Base-by-base conservation (phyloP, 2,329 filamentous ascomycete genomes). In the Ceratocystis papillata region DNA sequence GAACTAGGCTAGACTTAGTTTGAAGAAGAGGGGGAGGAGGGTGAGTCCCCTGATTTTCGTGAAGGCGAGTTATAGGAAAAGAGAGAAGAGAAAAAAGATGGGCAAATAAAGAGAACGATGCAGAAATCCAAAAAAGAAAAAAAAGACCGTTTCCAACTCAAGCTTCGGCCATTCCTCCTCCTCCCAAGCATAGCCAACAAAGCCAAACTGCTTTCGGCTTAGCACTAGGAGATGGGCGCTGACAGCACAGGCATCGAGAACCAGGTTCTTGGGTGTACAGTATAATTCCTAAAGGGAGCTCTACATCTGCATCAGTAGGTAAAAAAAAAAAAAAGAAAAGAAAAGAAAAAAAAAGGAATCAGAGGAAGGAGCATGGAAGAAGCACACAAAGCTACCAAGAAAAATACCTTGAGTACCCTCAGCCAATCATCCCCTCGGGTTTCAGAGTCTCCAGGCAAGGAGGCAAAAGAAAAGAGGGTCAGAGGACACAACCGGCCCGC, bases 251-350 rank as follows among this genome's bases (percentile, higher is more conserved):
- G 22, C 30, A 28, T 57, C 17, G 10, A 57, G 53, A 65, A 45
- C 63, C 63, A 59, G 63, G 63, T 57, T 65, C 60, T 62, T 62
- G 60, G 60, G 37, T 46, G 22, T 45, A 46, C n/a, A 41, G 59
- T 28, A 10, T 60, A 33, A 10, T 30, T 8, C 5, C 55, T n/a
- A 15, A 48, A 48, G 44, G 22, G 44, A 63, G 15, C n/a, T n/a
- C 17, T 33, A 12, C 22, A 4, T 25, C 15, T 17, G 7, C 8
- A n/a, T 4, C 15, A 17, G 10, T 22, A n/a, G 6, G n/a, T 45
- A 22, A 45, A 17, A n/a, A 44, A 25, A 17, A 22, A 25, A 62
- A 22, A 10, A 25, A 59, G 5, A 12, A 10, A 33, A 5, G n/a
- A 22, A 22, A 62, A 41, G 3, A 41, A 30, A 30, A 61, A n/a